Evolutionary conservation across 129 eudicot species (phyloP).

Genomic region (Escallonia herrerae): DNA sequence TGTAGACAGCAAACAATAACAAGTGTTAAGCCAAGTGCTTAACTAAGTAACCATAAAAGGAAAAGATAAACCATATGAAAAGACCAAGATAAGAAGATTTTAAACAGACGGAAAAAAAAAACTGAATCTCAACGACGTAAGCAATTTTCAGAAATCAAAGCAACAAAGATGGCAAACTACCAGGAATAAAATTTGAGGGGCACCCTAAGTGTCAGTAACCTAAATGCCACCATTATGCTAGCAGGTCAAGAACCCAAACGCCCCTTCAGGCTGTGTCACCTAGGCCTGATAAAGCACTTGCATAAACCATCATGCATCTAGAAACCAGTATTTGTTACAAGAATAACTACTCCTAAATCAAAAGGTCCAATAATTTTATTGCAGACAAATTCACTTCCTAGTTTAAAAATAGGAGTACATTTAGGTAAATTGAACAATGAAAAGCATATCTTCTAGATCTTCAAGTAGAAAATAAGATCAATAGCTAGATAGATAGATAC

Average conservation of each 20-base stretch:
- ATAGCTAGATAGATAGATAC: too few relatives aligned
- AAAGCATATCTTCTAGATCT: too few relatives aligned
- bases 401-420: too few relatives aligned
- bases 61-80: neutral
- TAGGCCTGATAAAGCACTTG: neutral
- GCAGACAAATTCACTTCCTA: too few relatives aligned
- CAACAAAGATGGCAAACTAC: neutral
- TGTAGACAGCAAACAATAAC: conserved; percentile 11
- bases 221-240: neutral
- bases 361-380: too few relatives aligned
- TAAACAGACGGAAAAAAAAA: neutral
- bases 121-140: neutral
- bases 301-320: neutral
- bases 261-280: neutral
- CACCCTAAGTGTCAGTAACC: neutral
- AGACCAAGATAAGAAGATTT: neutral
- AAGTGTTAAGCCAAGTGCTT: neutral
- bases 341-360: neutral
- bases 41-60: neutral
- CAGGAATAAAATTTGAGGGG: neutral
- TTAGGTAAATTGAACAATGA: too few relatives aligned
- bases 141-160: neutral
- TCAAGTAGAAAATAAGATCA: too few relatives aligned
- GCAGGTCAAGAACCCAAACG: neutral
- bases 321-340: neutral